Base-by-base conservation (phyloP, 768 basidiomycete genomes). In the Suillus weaverae region DNA sequence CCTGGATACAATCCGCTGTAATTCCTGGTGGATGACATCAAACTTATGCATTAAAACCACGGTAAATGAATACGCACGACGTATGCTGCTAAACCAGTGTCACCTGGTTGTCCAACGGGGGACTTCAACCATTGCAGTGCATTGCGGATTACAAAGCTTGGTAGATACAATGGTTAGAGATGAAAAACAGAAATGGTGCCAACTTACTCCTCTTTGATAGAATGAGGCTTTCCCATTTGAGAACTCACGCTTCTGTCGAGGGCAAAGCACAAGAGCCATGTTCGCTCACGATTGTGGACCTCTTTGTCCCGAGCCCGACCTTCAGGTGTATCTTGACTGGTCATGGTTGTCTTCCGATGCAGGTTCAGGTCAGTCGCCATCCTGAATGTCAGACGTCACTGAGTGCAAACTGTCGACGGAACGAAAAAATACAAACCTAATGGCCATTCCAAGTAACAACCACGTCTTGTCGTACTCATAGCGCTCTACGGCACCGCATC, bases 401-500 rank as follows among this genome's bases (percentile, higher is more conserved):
- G 16, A 53, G 30, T 5, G 32, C 6, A 4, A 41, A 11, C 26
- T 41, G 44, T 22, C 20, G 16, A 13, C 5, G 13, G 46, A 39
- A 60, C 14, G 55, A 44, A 30, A 32, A 13, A 36, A 53, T 51
- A 79, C 86, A 59, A 65, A 89, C 89, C 91, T 83, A 68, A 90
- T 91, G 7, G 84, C 90, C 90, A 95, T 93, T 39, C 95, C 95
- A 32, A 98, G 78, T 18, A 92, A 79, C 68, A 94, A 74, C 94
- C 95, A 99, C 0, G 96, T 98, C 70, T 90, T 88, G 77, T 99
- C 97, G 70, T 97, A 94, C 73, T 99, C 97, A 71, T 94, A 99
- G 9, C 95, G 86, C 76, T 99, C 95, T 26, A 95, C 95, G 5
- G 96, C 95, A 26, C 95, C 95, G 69, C 94, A 90, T 7, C 95